Evolutionary conservation across 2,329 filamentous ascomycete species (phyloP).

Genomic region (Fusarium sp.): DNA sequence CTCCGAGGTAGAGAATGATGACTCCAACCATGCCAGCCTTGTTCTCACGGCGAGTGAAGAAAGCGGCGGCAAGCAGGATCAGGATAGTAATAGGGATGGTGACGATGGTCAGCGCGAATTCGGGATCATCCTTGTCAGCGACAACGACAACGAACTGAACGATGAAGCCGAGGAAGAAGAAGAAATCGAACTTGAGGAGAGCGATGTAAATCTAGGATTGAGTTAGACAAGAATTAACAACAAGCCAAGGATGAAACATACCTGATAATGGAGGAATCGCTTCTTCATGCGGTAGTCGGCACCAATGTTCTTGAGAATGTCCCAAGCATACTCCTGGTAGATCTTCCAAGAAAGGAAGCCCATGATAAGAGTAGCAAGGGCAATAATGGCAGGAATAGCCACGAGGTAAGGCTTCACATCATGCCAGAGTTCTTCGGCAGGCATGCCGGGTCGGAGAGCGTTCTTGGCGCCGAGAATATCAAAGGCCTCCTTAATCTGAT

Average conservation of each 20-base stretch:
- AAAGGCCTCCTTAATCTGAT: constrained; percentile 86
- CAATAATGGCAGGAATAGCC: constrained; percentile 87
- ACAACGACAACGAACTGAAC: constrained; percentile 98
- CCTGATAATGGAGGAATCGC: constrained; percentile 95
- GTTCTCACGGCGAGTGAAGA: constrained; percentile 86
- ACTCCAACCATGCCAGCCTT: constrained; percentile 79
- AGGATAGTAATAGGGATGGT: constrained; percentile 92
- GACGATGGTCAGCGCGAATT: constrained; percentile 87
- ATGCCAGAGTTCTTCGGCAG: constrained; percentile 68
- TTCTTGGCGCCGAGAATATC: constrained; percentile 57
- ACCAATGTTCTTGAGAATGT: constrained; percentile 98
- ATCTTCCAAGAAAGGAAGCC: constrained; percentile 89
- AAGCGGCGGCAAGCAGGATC: constrained; percentile 86
- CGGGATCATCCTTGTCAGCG: constrained; percentile 71
- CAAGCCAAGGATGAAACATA: constrained; percentile 54
- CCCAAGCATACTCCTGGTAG: constrained; percentile 99
- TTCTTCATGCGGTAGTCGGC: constrained; percentile 97
- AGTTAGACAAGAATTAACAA: neutral
- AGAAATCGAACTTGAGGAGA: constrained; percentile 98
- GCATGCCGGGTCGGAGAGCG: constrained; percentile 56
- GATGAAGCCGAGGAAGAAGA: constrained; percentile 99
- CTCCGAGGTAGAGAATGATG: constrained; percentile 89
- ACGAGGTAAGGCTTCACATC: constrained; percentile 81
- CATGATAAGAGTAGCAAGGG: constrained; percentile 77
- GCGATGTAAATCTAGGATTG: constrained; percentile 88